A percentile compares a stretch with the other conserved stretches of the same genome.
These are phyloP conservation scores for Penicillium subrubescens DNA, from an alignment of 495 filamentous ascomycete genomes.

Conservation along the genomic window DNA sequence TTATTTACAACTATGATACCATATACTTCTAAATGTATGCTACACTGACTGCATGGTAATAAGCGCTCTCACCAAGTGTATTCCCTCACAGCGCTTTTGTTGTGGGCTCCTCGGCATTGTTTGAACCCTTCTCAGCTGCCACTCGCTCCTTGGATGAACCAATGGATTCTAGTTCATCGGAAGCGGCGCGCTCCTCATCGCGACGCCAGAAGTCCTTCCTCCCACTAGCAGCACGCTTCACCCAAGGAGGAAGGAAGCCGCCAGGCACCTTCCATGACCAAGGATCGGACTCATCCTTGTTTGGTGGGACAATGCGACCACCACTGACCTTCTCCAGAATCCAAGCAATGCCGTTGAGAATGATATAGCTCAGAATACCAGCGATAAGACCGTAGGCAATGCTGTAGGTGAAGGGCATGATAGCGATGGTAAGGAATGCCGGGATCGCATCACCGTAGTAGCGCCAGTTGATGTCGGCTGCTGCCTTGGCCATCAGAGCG, in stretches of 20 bases:
- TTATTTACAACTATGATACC: conserved; percentile 1
- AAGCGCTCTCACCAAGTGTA: background rate
- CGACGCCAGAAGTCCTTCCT: conserved; percentile 68
- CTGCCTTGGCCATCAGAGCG: conserved; percentile 75
- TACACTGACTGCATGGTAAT: background rate
- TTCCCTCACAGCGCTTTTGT: background rate
- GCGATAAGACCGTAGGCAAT: conserved; percentile 80
- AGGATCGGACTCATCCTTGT: conserved; percentile 70
- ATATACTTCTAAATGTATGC: background rate
- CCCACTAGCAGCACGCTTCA: conserved; percentile 58
- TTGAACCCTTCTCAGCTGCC: conserved; percentile 14
- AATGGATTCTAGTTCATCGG: conserved; percentile 17
- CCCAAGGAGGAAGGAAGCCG: conserved; percentile 70
- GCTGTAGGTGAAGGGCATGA: conserved; percentile 87
- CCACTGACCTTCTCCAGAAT: conserved; percentile 62
- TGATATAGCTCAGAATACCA: conserved; percentile 72
- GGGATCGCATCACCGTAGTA: conserved; percentile 79
- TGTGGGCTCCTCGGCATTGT: background rate
- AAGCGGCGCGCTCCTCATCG: conserved; percentile 33
- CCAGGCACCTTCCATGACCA: conserved; percentile 72
- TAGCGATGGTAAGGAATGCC: conserved; percentile 75
- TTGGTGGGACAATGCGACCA: conserved; percentile 70
- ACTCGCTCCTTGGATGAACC: conserved; percentile 20
- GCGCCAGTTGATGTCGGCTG: conserved; percentile 79
- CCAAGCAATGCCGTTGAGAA: conserved; percentile 67